These are phyloP conservation scores for Simplicillium aogashimaense DNA, from an alignment of 2,329 filamentous ascomycete species.

Conservation along the genomic window DNA sequence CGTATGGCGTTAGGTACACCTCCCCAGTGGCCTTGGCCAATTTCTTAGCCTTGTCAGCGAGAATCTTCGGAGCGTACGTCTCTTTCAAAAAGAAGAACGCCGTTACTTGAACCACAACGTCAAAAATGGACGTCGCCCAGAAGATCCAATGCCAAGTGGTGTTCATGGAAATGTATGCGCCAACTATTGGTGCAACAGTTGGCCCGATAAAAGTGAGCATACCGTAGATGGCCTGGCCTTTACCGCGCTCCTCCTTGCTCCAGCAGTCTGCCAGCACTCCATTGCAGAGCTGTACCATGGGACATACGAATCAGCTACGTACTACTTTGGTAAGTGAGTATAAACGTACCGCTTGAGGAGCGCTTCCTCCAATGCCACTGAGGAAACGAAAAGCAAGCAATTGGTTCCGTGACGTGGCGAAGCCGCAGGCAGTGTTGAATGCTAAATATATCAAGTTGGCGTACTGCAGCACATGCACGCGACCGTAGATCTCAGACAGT, in stretches of 20 bases:
- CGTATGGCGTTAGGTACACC: constrained; percentile 15
- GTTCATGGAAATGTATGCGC: constrained; percentile 26
- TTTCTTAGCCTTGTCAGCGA: constrained; percentile 15
- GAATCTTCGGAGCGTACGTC: constrained; percentile 24
- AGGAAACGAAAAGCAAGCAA: constrained; percentile 40
- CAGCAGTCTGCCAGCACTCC: constrained; percentile 39
- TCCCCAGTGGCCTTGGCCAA: constrained; percentile 19
- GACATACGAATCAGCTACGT: neutral
- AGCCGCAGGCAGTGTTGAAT: constrained; percentile 43
- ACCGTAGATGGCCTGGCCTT: constrained; percentile 20
- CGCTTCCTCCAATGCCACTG: constrained; percentile 33
- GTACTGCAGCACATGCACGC: constrained; percentile 31
- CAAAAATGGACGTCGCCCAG: constrained; percentile 29
- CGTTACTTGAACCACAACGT: constrained; percentile 19
- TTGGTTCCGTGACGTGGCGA: constrained; percentile 32
- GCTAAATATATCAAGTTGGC: constrained; percentile 41
- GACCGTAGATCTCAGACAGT: constrained; percentile 40
- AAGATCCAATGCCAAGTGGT: constrained; percentile 34
- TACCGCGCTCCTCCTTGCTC: constrained; percentile 27
- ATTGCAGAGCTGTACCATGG: constrained; percentile 26
- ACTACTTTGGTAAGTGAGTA: neutral
- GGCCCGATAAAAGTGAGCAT: constrained; percentile 33
- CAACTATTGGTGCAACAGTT: constrained; percentile 30
- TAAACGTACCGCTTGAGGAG: constrained; percentile 29
- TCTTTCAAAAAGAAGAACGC: constrained; percentile 28